These are phyloP conservation scores for Pseudoturritis turrita DNA, from an alignment of 345 rosid genomes.

Conservation along the genomic window DNA sequence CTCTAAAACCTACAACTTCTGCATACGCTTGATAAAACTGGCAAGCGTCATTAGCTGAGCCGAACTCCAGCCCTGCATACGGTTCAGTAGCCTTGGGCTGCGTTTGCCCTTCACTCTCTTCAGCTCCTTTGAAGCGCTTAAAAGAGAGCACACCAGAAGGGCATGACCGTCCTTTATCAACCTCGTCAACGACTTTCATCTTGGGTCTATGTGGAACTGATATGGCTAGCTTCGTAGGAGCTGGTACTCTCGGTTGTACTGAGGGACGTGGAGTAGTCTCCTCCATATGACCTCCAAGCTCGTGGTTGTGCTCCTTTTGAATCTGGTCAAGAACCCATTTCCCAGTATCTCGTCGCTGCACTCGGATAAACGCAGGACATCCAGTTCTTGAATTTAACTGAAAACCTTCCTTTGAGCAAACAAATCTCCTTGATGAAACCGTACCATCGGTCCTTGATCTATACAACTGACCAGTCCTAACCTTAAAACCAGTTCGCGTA, in stretches of 20 bases:
- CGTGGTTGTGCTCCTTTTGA: slow-evolving; percentile 82
- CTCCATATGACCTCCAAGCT: slow-evolving; percentile 40
- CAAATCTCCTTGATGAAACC: slow-evolving; percentile 75
- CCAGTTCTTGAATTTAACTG: slow-evolving; percentile 82
- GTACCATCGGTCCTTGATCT: slow-evolving; percentile 87
- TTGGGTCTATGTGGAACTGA: slow-evolving; percentile 45
- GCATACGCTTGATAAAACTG: slow-evolving; percentile 65
- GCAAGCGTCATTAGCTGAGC: slow-evolving; percentile 73
- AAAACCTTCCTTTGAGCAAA: slow-evolving; percentile 85
- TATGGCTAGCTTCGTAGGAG: slow-evolving; percentile 34
- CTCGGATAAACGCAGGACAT: slow-evolving; percentile 85
- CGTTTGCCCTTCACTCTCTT: slow-evolving; percentile 29
- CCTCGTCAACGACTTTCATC: slow-evolving; percentile 44
- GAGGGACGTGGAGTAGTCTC: slow-evolving; percentile 26
- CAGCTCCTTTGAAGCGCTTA: slow-evolving; percentile 55
- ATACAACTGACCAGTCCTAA: slow-evolving; percentile 77
- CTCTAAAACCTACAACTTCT: slow-evolving; percentile 61
- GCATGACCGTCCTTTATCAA: slow-evolving; percentile 40
- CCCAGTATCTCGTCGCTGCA: slow-evolving; percentile 64
- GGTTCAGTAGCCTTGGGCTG: slow-evolving; percentile 45
- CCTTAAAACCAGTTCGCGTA: slow-evolving; percentile 51
- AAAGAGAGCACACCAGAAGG: slow-evolving; percentile 49
- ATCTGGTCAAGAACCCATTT: slow-evolving; percentile 90
- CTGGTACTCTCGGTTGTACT: slow-evolving; percentile 37
- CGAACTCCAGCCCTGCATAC: slow-evolving; percentile 57